phyloP scores from a whole-genome alignment of 768 basidiomycete species.

The Lanmaoa pseudosensibilis region DNA sequence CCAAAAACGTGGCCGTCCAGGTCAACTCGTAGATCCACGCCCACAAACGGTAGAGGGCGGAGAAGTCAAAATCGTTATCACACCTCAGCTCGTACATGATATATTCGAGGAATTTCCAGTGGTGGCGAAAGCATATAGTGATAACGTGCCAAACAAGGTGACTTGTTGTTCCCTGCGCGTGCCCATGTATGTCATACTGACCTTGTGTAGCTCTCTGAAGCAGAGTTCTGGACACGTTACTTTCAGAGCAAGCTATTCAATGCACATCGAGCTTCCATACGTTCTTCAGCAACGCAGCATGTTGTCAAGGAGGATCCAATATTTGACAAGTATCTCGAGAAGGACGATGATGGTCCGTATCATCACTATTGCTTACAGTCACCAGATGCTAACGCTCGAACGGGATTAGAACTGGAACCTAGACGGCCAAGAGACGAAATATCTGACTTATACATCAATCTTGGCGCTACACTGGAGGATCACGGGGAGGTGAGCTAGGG shows the following conservation, averaged over 20 bases:
- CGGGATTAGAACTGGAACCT: conserved; percentile 68
- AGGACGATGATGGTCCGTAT: conserved; percentile 84
- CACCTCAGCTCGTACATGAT: conserved; percentile 89
- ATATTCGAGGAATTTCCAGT: conserved; percentile 98
- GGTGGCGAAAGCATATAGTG: conserved; percentile 86
- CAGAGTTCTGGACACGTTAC: conserved; percentile 95
- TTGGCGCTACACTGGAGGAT: conserved; percentile 88
- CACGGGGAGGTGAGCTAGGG: conserved; percentile 68
- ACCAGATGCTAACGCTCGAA: background rate
- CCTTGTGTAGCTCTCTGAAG: conserved; percentile 70
- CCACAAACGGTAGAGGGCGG: conserved; percentile 82
- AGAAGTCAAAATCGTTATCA: conserved; percentile 87
- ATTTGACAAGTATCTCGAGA: conserved; percentile 95
- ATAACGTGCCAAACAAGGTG: conserved; percentile 88
- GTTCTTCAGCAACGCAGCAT: conserved; percentile 79
- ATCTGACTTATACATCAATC: conserved; percentile 78
- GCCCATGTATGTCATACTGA: conserved; percentile 1
- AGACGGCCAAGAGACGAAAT: conserved; percentile 61
- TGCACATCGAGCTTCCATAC: conserved; percentile 89
- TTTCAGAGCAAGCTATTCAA: conserved; percentile 96
- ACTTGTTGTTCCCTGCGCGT: conserved; percentile 3
- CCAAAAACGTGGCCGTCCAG: conserved; percentile 79
- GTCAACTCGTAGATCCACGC: conserved; percentile 84
- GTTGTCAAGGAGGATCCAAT: conserved; percentile 90
- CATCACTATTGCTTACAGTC: background rate